Conservation (phyloP, 495 filamentous ascomycete genomes). For the Aspergillus hancockii region DNA sequence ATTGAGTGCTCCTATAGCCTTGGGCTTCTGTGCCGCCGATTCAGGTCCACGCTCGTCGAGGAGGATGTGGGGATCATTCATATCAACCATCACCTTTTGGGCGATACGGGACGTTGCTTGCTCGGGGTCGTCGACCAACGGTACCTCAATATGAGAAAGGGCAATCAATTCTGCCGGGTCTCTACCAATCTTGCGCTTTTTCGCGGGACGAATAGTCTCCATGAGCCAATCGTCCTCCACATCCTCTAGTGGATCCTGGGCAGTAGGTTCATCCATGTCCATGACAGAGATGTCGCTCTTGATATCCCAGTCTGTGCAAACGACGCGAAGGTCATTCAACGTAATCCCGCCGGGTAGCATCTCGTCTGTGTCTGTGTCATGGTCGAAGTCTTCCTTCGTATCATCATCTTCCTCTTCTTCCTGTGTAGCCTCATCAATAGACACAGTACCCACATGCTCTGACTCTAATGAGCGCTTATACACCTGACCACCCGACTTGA, state of each 20-base stretch:
- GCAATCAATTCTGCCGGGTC: slow-evolving; percentile 43
- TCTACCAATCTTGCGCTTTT: slow-evolving; percentile 50
- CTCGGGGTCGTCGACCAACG: slow-evolving; percentile 62
- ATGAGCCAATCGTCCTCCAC: slow-evolving; percentile 55
- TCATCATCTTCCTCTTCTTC: slow-evolving; percentile 60
- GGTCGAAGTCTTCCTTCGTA: slow-evolving; percentile 58
- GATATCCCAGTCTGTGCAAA: slow-evolving; percentile 82
- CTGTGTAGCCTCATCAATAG: slow-evolving; percentile 54
- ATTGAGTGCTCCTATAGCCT: slow-evolving; percentile 32
- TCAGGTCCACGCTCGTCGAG: slow-evolving; percentile 64
- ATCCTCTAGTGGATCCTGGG: slow-evolving; percentile 28
- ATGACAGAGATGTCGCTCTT: slow-evolving; percentile 44
- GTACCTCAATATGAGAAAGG: slow-evolving; percentile 48
- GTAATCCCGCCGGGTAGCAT: slow-evolving; percentile 61
- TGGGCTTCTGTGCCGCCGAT: slow-evolving; percentile 43
- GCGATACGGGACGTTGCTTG: slow-evolving; percentile 64
- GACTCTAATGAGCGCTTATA: slow-evolving; percentile 57
- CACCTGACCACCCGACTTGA: slow-evolving; percentile 63
- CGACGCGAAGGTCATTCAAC: slow-evolving; percentile 71
- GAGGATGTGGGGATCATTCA: slow-evolving; percentile 86
- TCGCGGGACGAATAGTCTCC: slow-evolving; percentile 46
- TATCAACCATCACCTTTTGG: slow-evolving; percentile 77
- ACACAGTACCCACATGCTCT: slow-evolving; percentile 57
- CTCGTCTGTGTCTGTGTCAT: slow-evolving; percentile 55
- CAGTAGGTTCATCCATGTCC: slow-evolving; percentile 31